Evolutionary conservation across 2,329 filamentous ascomycete genomes (phyloP).

Genomic region (Beauveria sp.): DNA sequence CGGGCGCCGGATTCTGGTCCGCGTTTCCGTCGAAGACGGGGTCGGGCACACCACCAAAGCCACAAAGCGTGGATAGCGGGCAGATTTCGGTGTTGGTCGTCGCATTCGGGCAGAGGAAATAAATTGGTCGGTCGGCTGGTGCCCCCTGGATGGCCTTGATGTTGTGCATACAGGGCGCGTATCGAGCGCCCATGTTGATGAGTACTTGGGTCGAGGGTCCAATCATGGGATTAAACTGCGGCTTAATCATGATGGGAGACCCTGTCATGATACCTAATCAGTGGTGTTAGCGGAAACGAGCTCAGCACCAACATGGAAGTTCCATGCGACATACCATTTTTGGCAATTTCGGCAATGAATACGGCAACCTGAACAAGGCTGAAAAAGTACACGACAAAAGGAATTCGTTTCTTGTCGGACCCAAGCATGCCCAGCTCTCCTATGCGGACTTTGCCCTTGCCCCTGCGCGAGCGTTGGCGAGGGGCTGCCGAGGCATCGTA

Average conservation of each 20-base stretch:
- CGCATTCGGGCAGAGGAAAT: slow-evolving; percentile 76
- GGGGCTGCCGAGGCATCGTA: slow-evolving; percentile 42
- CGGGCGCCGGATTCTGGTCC: slow-evolving; percentile 53
- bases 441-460: slow-evolving; percentile 42
- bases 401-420: slow-evolving; percentile 48
- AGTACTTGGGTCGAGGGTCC: slow-evolving; percentile 83
- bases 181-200: slow-evolving; percentile 95
- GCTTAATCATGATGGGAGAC: slow-evolving; percentile 69
- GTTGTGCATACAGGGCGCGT: slow-evolving; percentile 90
- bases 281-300: slow-evolving; percentile 9
- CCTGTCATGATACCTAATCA: slow-evolving; percentile 63
- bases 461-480: slow-evolving; percentile 22
- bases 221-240: slow-evolving; percentile 93
- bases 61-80: slow-evolving; percentile 71
- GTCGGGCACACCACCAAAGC: slow-evolving; percentile 66
- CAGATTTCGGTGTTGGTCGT: slow-evolving; percentile 58
- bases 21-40: slow-evolving; percentile 49
- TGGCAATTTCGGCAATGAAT: slow-evolving; percentile 82
- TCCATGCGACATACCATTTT: slow-evolving; percentile 55
- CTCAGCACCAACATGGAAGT: not conserved
- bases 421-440: slow-evolving; percentile 55
- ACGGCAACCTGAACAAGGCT: slow-evolving; percentile 71
- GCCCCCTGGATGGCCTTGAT: slow-evolving; percentile 55
- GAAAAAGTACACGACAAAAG: slow-evolving; percentile 78
- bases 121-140: slow-evolving; percentile 28